Evolutionary conservation across 768 basidiomycete species (phyloP).

Genomic region (Tephrocybe sp.): DNA sequence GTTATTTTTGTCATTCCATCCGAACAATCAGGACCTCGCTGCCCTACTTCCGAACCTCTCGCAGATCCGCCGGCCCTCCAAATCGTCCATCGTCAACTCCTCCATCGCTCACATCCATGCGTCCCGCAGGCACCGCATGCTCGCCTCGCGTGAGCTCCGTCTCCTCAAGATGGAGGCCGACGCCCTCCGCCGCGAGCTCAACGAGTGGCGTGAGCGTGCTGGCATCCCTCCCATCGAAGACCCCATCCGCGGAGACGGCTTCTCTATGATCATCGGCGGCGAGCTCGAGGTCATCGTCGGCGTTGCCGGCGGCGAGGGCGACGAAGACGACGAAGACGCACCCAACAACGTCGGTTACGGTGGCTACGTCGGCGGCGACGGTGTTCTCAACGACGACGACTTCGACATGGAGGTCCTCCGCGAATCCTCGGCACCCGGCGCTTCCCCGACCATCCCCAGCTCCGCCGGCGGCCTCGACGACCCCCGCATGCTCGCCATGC

Average conservation of each 20-base stretch:
- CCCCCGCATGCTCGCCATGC: conserved; percentile 19
- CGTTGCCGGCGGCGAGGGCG: conserved; percentile 51
- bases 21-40: conserved; percentile 93
- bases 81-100: conserved; percentile 95
- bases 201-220: conserved; percentile 86
- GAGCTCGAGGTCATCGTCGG: conserved; percentile 66
- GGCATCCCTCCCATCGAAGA: conserved; percentile 73
- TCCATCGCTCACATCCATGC: conserved; percentile 88
- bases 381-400: conserved; percentile 17
- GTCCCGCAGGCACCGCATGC: conserved; percentile 50
- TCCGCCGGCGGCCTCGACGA: conserved; percentile 33
- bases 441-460: conserved; percentile 2
- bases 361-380: conserved; percentile 20
- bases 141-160: conserved; percentile 83
- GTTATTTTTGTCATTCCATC: conserved; percentile 3
- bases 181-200: conserved; percentile 85
- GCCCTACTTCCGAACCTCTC: conserved; percentile 88
- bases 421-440: background rate
- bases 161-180: conserved; percentile 79
- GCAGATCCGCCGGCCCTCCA: conserved; percentile 90
- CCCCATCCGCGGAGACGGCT: conserved; percentile 69
- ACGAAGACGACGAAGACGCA: conserved; percentile 45
- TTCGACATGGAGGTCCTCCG: conserved; percentile 18
- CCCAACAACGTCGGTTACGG: conserved; percentile 18
- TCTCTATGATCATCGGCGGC: conserved; percentile 66